Evolutionary conservation across 2,329 filamentous ascomycete species (phyloP).

Genomic region (Colletotrichum karsti): DNA sequence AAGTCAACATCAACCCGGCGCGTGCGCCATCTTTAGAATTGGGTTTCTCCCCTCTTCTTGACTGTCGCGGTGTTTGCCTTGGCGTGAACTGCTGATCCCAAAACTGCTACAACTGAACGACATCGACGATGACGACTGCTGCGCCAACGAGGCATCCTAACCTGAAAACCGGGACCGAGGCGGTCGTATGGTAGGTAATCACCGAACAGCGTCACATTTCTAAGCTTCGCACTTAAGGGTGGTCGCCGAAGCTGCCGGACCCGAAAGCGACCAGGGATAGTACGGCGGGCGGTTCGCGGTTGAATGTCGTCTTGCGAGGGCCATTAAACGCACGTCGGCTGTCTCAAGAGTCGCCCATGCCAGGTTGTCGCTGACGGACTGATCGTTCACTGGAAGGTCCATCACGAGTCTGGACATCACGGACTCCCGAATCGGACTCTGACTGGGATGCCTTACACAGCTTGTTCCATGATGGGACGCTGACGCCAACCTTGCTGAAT

Average conservation of each 20-base stretch:
- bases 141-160: not conserved
- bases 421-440: not conserved
- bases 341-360: conserved; percentile 6
- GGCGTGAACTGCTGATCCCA: not conserved
- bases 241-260: not conserved
- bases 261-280: not conserved
- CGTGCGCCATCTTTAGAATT: not conserved
- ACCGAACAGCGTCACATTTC: not conserved
- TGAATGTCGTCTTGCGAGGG: conserved; percentile 15
- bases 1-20: conserved; percentile 2
- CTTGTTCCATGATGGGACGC: not conserved
- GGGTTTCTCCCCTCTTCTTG: conserved; percentile 12
- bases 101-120: not conserved
- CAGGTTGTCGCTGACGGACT: not conserved
- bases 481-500: conserved; percentile 13
- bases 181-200: not conserved
- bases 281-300: not conserved
- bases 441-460: conserved; percentile 5
- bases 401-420: not conserved
- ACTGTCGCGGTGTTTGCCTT: conserved; percentile 11
- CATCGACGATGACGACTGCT: not conserved
- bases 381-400: not conserved
- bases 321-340: not conserved
- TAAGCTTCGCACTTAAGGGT: not conserved
- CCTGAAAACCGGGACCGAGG: not conserved